A percentile compares a stretch with the other conserved stretches of the same genome.
Evolutionary conservation across 73 alveolate genomes (phyloP).

Genomic region (Paramecium caudatum): DNA sequence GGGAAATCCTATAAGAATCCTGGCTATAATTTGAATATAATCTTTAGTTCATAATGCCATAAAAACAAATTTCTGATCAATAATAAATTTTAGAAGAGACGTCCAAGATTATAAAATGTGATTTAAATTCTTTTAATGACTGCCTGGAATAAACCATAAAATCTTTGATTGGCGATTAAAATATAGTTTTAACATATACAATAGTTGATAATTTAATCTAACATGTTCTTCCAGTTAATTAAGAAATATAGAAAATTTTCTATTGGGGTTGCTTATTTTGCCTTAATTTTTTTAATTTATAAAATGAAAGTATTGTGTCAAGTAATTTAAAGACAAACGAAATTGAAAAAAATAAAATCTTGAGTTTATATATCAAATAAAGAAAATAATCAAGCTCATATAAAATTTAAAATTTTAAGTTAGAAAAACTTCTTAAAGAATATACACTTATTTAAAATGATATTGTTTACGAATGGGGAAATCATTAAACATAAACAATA

Average conservation of each 20-base stretch:
- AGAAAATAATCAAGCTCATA: neutral
- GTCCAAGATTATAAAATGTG: neutral
- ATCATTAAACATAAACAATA: neutral
- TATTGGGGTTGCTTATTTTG: neutral
- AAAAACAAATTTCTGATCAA: neutral
- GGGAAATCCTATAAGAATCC: neutral
- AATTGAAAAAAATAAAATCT: neutral
- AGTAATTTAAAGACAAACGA: neutral
- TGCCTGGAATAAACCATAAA: neutral
- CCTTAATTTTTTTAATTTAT: neutral
- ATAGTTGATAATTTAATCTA: neutral
- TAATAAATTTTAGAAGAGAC: neutral
- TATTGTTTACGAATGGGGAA: neutral
- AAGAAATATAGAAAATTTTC: neutral
- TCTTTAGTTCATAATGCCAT: neutral
- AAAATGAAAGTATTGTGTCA: neutral
- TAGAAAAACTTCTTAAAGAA: neutral
- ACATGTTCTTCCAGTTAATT: neutral
- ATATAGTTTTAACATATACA: neutral
- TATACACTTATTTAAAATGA: neutral
- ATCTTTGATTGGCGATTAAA: neutral
- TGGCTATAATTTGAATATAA: constrained; percentile 11
- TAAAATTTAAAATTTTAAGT: neutral
- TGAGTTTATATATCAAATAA: neutral
- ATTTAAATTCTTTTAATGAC: neutral